Evolutionary conservation across 306 rosid species (phyloP), one percentile per base, ranked within the genome.

Genomic region (Macrotyloma uniflorum): DNA sequence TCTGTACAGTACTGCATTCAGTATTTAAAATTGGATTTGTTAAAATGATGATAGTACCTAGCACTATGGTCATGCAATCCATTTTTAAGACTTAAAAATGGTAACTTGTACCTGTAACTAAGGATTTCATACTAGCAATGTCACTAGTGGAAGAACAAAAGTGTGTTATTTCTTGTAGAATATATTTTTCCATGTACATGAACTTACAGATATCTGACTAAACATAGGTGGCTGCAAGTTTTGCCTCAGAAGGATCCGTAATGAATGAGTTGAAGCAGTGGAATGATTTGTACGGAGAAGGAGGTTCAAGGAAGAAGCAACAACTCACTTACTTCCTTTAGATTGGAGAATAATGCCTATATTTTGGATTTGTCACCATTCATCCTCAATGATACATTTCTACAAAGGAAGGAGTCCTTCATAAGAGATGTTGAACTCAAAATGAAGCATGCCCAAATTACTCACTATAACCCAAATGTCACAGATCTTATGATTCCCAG

Each of bases 251-350:
- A 78, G 97, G 98, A 77, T 83, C 98, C 4, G 84, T 89, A 14
- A 95, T 95, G 98, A 81, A 54, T 23, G 97, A 95, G 91, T 85
- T 95, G 84, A 89, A 91, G 85, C 96, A 91, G 67, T 95, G 98
- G 98, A 95, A 95, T 43, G 98, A 92, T 0, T 72, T 89, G 51
- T 92, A 89, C 26, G 98, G 98, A 49, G 98, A 92, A 82, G 98
- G 98, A 3, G 98, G 98, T 82, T 88, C 98, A 72, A 89, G 98
- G 81, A 95, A 95, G 90, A 92, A 89, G 86, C 89, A 95, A 61
- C 98, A 95, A 35, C 92, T 91, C 57, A 92, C 98, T 20, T 95
- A 95, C 77, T 95, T 95, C 89, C 88, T 95, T 30, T 95, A 92
- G 82, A 65, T 28, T 73, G 76, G 71, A 47, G 20, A 63, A 30